These are phyloP conservation scores for Acer negundo DNA, from an alignment of 345 rosid species.

Conservation along the genomic window DNA sequence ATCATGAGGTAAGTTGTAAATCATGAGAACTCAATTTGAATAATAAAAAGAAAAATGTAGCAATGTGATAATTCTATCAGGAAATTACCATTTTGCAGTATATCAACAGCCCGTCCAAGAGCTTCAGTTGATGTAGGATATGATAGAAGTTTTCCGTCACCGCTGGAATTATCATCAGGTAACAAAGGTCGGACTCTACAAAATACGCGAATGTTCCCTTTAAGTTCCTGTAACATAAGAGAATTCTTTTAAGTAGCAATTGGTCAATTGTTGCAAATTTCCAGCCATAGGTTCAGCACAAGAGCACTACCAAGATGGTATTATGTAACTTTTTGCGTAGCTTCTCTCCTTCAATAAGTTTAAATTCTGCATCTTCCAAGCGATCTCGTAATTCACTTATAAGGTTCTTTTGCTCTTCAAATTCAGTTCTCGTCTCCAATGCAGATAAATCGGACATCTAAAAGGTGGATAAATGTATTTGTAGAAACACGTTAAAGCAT, in stretches of 20 bases:
- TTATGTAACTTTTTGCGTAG: slow-evolving; percentile 92
- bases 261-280: background rate
- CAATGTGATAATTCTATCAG: background rate
- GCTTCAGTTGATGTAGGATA: slow-evolving; percentile 77
- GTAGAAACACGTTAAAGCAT: slow-evolving; percentile 13
- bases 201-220: slow-evolving; percentile 97
- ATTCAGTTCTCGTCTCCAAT: slow-evolving; percentile 73
- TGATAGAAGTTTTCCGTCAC: slow-evolving; percentile 55
- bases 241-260: slow-evolving; percentile 19
- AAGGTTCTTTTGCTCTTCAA: slow-evolving; percentile 70
- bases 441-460: slow-evolving; percentile 79
- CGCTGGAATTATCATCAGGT: slow-evolving; percentile 60
- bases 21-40: background rate
- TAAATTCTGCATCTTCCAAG: slow-evolving; percentile 82
- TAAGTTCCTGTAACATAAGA: slow-evolving; percentile 68
- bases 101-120: slow-evolving; percentile 79
- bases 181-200: slow-evolving; percentile 93
- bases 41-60: background rate
- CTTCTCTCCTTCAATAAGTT: slow-evolving; percentile 89
- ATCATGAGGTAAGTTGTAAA: slow-evolving; percentile 16
- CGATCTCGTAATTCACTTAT: slow-evolving; percentile 62
- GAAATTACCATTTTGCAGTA: slow-evolving; percentile 67
- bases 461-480: slow-evolving; percentile 13
- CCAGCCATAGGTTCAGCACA: background rate
- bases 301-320: slow-evolving; percentile 75